Conservation (phyloP, 2,329 filamentous ascomycete genomes). For the Colletotrichum phormii region DNA sequence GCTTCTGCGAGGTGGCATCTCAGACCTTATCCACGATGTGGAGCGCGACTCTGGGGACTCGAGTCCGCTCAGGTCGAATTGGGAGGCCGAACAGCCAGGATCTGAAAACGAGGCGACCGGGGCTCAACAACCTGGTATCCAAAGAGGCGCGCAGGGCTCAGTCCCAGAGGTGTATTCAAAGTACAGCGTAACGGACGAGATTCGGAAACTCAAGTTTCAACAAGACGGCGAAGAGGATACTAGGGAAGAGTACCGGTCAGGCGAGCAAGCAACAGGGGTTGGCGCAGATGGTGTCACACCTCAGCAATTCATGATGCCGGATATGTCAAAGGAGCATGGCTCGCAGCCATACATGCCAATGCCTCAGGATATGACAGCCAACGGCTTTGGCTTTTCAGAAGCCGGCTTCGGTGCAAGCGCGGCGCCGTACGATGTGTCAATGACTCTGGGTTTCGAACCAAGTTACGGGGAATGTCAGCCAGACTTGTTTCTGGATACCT, state of each 20-base stretch:
- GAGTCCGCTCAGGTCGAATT: constrained; percentile 16
- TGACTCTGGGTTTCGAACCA: constrained; percentile 29
- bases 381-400: background rate
- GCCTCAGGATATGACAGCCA: background rate
- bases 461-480: constrained; percentile 28
- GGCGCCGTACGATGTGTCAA: constrained; percentile 9
- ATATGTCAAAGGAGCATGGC: background rate
- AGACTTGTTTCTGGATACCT: constrained; percentile 20
- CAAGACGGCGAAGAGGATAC: constrained; percentile 21
- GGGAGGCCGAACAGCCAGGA: constrained; percentile 16
- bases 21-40: constrained; percentile 29
- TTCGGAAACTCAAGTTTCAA: constrained; percentile 26
- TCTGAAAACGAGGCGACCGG: background rate
- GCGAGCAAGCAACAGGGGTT: background rate
- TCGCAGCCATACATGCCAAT: background rate
- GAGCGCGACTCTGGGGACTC: constrained; percentile 15
- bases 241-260: background rate
- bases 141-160: background rate
- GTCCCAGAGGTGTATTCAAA: constrained; percentile 27
- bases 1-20: constrained; percentile 15
- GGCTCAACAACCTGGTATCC: background rate
- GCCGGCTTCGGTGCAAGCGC: background rate
- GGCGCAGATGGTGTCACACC: background rate
- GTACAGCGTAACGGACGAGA: constrained; percentile 34
- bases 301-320: background rate